A percentile compares a stretch with the other conserved stretches of the same genome.
Conservation (phyloP, 345 rosid genomes). For the Moricandia moricandioides region DNA sequence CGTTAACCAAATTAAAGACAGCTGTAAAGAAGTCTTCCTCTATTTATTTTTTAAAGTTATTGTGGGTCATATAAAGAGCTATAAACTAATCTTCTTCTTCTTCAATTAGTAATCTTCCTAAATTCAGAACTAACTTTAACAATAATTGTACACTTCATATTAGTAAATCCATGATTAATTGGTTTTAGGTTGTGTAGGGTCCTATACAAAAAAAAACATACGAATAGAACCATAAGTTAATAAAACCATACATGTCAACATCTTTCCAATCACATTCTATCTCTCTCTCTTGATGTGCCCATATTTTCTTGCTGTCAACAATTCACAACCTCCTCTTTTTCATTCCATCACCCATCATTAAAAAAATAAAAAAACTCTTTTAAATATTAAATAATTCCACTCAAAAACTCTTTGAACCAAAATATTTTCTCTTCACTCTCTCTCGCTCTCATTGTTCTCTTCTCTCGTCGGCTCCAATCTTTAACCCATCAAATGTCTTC, state of each 20-base stretch:
- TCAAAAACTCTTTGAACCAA: slow-evolving; percentile 17
- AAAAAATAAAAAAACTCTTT: neutral
- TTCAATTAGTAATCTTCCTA: neutral
- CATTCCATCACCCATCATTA: slow-evolving; percentile 22
- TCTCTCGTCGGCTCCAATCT: neutral
- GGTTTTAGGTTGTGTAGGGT: neutral
- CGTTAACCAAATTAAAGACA: slow-evolving; percentile 4
- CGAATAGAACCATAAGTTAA: neutral
- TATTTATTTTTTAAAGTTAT: no score
- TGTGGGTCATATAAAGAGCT: no score
- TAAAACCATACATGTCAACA: slow-evolving; percentile 30
- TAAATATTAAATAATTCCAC: slow-evolving; percentile 14
- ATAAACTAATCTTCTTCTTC: neutral
- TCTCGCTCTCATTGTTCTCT: neutral
- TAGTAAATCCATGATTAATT: neutral
- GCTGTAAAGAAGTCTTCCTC: slow-evolving; percentile 6
- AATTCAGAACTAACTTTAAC: neutral
- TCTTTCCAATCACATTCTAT: slow-evolving; percentile 28
- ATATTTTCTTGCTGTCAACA: slow-evolving; percentile 37
- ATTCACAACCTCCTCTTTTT: slow-evolving; percentile 30
- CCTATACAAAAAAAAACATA: neutral
- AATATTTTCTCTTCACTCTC: neutral
- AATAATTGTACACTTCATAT: neutral
- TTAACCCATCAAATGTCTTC: slow-evolving; percentile 24
- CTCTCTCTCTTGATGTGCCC: slow-evolving; percentile 32